Evolutionary conservation across 1,284 basidiomycete genomes (phyloP).

Genomic region (Puccinia hordei): DNA sequence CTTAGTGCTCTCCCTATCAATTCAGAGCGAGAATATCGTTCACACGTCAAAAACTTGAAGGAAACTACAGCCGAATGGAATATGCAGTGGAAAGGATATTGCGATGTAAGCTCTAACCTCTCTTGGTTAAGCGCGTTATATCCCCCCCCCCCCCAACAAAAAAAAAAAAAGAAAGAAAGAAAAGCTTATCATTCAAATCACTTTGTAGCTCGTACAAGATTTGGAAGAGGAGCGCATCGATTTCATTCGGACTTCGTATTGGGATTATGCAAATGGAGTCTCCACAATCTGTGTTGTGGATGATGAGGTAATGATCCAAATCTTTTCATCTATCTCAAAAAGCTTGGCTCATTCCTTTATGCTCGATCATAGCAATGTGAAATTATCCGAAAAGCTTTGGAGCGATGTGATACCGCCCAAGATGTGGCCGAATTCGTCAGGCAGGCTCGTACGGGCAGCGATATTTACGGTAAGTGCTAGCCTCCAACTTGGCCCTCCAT

Average conservation of each 20-base stretch:
- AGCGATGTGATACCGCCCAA: constrained; percentile 55
- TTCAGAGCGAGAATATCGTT: constrained; percentile 73
- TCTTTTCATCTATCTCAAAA: background rate
- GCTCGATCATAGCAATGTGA: constrained; percentile 75
- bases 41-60: constrained; percentile 78
- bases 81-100: constrained; percentile 87
- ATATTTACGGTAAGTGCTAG: constrained; percentile 38
- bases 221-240: constrained; percentile 90
- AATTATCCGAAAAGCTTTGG: constrained; percentile 70
- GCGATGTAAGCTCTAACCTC: constrained; percentile 65
- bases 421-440: constrained; percentile 56
- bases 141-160: too few relatives aligned
- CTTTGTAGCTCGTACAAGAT: constrained; percentile 76
- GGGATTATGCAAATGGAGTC: constrained; percentile 93
- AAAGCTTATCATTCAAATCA: constrained; percentile 38
- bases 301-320: constrained; percentile 74
- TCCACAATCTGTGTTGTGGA: constrained; percentile 94
- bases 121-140: too few relatives aligned
- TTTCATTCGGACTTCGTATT: constrained; percentile 91
- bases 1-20: background rate
- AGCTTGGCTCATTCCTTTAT: background rate
- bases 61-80: constrained; percentile 88
- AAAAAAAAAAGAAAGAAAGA: too few relatives aligned
- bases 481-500: background rate
- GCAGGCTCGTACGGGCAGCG: constrained; percentile 67